Evolutionary conservation across 805 yeast species (phyloP).

Genomic region (Candida awuae): DNA sequence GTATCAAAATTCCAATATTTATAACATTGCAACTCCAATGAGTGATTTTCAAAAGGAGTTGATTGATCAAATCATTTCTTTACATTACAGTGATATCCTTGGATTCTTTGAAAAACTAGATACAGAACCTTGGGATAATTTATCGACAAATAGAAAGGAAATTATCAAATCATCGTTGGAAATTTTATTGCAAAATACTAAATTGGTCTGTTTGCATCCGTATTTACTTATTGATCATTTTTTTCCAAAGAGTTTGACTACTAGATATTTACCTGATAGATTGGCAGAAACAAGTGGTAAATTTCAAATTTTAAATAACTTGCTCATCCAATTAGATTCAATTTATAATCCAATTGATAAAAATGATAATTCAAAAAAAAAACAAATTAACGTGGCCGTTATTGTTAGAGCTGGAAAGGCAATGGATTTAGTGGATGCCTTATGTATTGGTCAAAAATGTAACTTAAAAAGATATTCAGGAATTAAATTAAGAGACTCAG

Average conservation of each 20-base stretch:
- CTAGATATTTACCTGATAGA: constrained; percentile 63
- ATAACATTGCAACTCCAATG: constrained; percentile 75
- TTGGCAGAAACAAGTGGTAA: constrained; percentile 78
- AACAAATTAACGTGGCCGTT: constrained; percentile 49
- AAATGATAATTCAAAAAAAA: constrained; percentile 9
- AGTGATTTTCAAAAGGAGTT: constrained; percentile 80
- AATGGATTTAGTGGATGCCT: constrained; percentile 66
- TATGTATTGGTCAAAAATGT: constrained; percentile 54
- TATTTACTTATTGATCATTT: constrained; percentile 75
- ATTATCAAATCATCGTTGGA: constrained; percentile 68
- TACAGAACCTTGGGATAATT: constrained; percentile 15
- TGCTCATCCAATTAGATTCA: constrained; percentile 46
- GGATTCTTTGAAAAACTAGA: constrained; percentile 68
- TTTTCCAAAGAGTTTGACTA: constrained; percentile 69
- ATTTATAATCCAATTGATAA: constrained; percentile 23
- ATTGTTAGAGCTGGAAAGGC: constrained; percentile 63
- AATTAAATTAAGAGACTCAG: constrained; percentile 43
- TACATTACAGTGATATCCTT: constrained; percentile 85
- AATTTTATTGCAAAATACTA: constrained; percentile 67
- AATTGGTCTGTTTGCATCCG: constrained; percentile 82
- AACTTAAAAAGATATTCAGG: constrained; percentile 57
- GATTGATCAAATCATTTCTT: constrained; percentile 83
- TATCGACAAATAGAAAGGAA: constrained; percentile 21
- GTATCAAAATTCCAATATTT: constrained; percentile 48
- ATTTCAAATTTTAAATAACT: constrained; percentile 59